These are phyloP conservation scores for Hansfordia pulvinata DNA, from an alignment of 2,329 filamentous ascomycete species.

Conservation along the genomic window DNA sequence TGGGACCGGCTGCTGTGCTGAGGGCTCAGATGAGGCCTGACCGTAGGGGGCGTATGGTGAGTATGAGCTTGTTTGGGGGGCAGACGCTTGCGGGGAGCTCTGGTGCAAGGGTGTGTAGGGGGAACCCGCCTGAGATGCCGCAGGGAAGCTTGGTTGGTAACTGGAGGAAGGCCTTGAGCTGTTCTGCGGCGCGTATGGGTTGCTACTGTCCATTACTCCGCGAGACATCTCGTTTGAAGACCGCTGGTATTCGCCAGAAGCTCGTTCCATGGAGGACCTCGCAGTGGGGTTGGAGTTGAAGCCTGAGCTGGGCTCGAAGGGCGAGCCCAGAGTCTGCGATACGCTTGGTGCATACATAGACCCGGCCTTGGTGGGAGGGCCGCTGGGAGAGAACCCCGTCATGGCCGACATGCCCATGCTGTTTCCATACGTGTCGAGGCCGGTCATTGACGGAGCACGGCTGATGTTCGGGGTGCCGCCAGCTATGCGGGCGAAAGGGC, in stretches of 20 bases:
- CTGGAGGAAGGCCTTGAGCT: conserved; percentile 13
- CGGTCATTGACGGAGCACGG: conserved; percentile 55
- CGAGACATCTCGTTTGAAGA: conserved; percentile 26
- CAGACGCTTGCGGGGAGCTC: conserved; percentile 6
- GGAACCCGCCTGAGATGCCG: conserved; percentile 8
- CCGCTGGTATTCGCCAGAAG: conserved; percentile 26
- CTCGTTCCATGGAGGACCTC: conserved; percentile 29
- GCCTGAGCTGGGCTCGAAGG: conserved; percentile 21
- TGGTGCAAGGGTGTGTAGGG: conserved; percentile 10
- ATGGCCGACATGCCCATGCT: conserved; percentile 16
- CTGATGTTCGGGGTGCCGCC: conserved; percentile 66
- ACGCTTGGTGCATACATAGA: conserved; percentile 36
- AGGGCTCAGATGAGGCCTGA: conserved; percentile 6
- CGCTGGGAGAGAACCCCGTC: no score
- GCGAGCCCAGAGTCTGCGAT: conserved; percentile 13
- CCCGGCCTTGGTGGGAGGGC: conserved; percentile 26
- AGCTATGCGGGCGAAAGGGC: conserved; percentile 72
- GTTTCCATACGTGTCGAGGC: conserved; percentile 60
- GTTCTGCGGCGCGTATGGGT: conserved; percentile 19
- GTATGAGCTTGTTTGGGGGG: conserved; percentile 10
- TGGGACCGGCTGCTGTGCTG: conserved; percentile 4
- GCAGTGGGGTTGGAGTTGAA: conserved; percentile 19
- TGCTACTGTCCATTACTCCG: conserved; percentile 22
- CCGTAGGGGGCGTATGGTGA: conserved; percentile 14
- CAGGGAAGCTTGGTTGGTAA: conserved; percentile 14